Base-by-base conservation (phyloP, 108 stramenopile genomes). In the Fragilaria crotonensis region DNA sequence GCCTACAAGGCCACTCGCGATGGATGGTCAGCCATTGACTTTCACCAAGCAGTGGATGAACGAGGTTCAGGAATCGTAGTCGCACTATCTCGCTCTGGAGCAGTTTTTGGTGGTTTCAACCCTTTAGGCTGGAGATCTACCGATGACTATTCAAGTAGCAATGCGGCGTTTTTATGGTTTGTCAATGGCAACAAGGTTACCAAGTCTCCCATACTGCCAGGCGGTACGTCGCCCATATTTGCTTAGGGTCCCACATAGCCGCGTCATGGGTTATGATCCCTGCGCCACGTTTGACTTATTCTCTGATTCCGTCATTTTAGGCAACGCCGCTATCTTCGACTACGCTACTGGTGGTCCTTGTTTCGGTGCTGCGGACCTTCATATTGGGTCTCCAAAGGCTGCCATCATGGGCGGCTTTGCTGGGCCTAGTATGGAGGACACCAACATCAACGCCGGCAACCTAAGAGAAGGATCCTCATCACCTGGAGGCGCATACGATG, bases 391-490 rank as follows among this genome's bases (percentile, higher is more conserved):
- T 26, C 83, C 83, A 18, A 64, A 66, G 29, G 81, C 89, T 18
- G 81, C 85, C 2, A 72, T 90, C 4, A 73, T 90, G 81, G 89
- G 89, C 32, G 85, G 85, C 25, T 90, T 90, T 62, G 77, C 89
- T 0, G 89, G 89, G 0, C 89, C 89, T 3, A 77, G 80, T 62
- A 81, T 85, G 74, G 85, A 85, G 53, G 72, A 84, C 59, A 59
- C 49, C 7, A 45, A 52, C 3, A 61, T 72, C 41, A 77, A 75
- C 48, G 80, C 84, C 21, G 84, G 84, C 0, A 70, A 70, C 64
- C 48, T 86, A 31, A 62, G 67, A 45, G 61, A 67, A 57, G 78
- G 76, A 23, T 73, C 62, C 25, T 79, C 76, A 4, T 58, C 70
- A 29, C 49, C 79, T n/a, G 79, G 83, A 21, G 68, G 76, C 25